Evolutionary conservation across 1,139 yeast genomes (phyloP).

Genomic region (Diutina ranongensis): DNA sequence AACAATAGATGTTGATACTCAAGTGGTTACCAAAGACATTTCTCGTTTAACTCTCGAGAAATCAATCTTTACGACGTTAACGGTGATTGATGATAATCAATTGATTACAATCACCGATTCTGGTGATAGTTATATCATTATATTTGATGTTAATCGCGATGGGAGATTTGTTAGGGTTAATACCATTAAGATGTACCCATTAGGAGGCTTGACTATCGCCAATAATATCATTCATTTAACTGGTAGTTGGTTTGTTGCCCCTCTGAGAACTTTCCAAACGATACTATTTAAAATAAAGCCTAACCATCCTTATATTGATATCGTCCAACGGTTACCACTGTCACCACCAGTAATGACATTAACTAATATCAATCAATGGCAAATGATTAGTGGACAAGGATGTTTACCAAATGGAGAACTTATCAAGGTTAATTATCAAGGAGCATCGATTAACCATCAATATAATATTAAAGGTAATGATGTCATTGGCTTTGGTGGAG

Average conservation of each 20-base stretch:
- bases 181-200: background rate
- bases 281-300: slow-evolving; percentile 21
- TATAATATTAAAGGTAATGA: background rate
- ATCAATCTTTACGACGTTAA: slow-evolving; percentile 6
- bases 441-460: background rate
- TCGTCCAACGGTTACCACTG: slow-evolving; percentile 15
- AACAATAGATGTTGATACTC: slow-evolving; percentile 1
- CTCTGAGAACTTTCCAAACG: slow-evolving; percentile 17
- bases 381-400: background rate
- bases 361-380: background rate
- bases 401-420: background rate
- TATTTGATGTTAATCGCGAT: slow-evolving; percentile 15
- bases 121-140: slow-evolving; percentile 19
- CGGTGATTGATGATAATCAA: slow-evolving; percentile 7
- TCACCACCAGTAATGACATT: slow-evolving; percentile 22
- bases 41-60: slow-evolving; percentile 5
- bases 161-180: background rate
- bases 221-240: background rate
- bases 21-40: background rate
- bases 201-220: background rate
- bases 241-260: background rate
- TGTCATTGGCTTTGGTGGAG: background rate
- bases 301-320: slow-evolving; percentile 18
- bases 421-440: background rate
- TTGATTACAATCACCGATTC: slow-evolving; percentile 18